A percentile compares a stretch with the other conserved stretches of the same genome.
Evolutionary conservation across 2,329 filamentous ascomycete species (phyloP).

Genomic region (Neofusicoccum umdonicola): DNA sequence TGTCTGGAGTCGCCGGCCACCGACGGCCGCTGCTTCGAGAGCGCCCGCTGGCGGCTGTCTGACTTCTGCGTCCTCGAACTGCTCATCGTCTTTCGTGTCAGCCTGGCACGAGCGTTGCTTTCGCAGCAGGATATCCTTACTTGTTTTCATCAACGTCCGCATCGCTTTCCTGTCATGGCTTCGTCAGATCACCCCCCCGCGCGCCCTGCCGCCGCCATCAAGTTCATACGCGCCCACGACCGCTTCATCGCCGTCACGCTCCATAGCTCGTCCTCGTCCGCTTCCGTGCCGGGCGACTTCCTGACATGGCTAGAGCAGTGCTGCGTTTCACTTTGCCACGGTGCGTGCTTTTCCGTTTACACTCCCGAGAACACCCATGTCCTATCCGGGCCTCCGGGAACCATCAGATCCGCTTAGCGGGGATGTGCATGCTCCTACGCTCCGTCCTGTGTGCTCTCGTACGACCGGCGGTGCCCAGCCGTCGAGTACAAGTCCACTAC

Average conservation of each 20-base stretch:
- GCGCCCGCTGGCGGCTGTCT: too few relatives aligned
- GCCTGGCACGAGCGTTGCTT: not conserved
- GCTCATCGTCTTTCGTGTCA: too few relatives aligned
- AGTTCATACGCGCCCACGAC: not conserved
- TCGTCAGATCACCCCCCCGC: not conserved
- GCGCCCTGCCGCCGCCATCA: too few relatives aligned
- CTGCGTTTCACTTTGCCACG: conserved; percentile 5
- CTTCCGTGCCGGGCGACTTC: not conserved
- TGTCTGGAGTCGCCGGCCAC: too few relatives aligned
- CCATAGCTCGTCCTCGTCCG: not conserved
- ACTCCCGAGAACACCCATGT: not conserved
- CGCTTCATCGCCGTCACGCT: not conserved
- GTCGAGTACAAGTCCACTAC: too few relatives aligned
- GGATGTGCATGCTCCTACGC: too few relatives aligned
- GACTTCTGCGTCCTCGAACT: too few relatives aligned
- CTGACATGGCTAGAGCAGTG: not conserved
- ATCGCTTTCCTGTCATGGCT: not conserved
- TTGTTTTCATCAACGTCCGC: not conserved
- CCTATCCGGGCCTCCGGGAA: not conserved
- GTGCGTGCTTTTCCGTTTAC: not conserved
- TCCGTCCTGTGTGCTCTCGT: not conserved
- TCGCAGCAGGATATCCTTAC: not conserved
- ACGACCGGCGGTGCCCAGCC: not conserved
- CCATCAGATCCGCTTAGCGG: not conserved
- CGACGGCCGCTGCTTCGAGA: not conserved